Conservation (phyloP, 2,329 filamentous ascomycete genomes). For the Verruconis gallopava region DNA sequence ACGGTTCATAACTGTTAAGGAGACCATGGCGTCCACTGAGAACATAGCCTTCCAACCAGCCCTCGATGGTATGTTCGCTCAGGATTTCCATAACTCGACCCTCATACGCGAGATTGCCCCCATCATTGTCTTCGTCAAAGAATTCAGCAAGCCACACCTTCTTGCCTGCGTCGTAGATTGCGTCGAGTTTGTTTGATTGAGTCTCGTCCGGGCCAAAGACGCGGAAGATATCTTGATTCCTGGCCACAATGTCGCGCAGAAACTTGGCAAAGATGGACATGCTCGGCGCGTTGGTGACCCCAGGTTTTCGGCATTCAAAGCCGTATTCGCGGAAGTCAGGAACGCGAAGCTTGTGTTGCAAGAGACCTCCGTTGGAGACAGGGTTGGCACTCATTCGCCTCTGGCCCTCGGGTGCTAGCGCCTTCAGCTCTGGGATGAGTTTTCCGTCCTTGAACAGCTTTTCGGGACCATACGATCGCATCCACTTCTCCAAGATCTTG, state of each 20-base stretch:
- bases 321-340: conserved; percentile 59
- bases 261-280: conserved; percentile 55
- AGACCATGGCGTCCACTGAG: conserved; percentile 63
- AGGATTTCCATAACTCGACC: conserved; percentile 75
- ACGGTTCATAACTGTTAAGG: conserved; percentile 71
- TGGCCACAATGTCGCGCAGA: conserved; percentile 52
- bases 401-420: conserved; percentile 50
- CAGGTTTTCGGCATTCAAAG: conserved; percentile 42
- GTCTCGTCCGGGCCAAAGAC: conserved; percentile 72
- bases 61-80: conserved; percentile 69
- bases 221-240: conserved; percentile 56
- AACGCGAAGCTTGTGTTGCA: conserved; percentile 54
- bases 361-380: conserved; percentile 56
- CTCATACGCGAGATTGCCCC: conserved; percentile 54
- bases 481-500: conserved; percentile 60
- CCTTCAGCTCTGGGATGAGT: conserved; percentile 48
- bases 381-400: conserved; percentile 68
- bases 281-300: conserved; percentile 43
- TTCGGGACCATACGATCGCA: conserved; percentile 63
- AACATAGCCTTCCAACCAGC: conserved; percentile 69
- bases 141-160: conserved; percentile 73
- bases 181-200: conserved; percentile 63
- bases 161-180: conserved; percentile 60
- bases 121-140: conserved; percentile 62
- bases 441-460: conserved; percentile 54